phyloP scores from a whole-genome alignment of 179 eudicot species.

The Beta lomatogona region DNA sequence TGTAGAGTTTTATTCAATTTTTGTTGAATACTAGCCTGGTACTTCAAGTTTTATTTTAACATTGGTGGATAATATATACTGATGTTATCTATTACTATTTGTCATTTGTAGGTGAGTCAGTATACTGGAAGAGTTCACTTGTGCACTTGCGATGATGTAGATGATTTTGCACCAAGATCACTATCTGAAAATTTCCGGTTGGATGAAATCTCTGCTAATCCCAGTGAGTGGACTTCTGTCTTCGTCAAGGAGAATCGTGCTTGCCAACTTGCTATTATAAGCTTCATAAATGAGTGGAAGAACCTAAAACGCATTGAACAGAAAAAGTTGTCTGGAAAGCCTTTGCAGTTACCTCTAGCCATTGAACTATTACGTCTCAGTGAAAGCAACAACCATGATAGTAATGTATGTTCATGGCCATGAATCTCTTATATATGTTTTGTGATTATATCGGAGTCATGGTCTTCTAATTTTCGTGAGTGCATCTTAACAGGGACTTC shows the following conservation, averaged over 20 bases:
- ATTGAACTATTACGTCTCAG: conserved; percentile 68
- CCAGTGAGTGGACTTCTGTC: conserved; percentile 29
- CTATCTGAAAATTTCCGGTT: conserved; percentile 73
- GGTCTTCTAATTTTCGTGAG: neutral
- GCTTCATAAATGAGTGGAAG: conserved; percentile 77
- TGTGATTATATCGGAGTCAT: neutral
- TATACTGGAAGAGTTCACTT: conserved; percentile 94
- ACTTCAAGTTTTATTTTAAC: neutral
- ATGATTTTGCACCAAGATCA: conserved; percentile 71
- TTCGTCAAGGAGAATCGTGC: conserved; percentile 49
- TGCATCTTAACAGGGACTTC: conserved; percentile 60
- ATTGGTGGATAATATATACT: neutral
- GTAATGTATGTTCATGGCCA: conserved; percentile 47
- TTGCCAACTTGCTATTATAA: conserved; percentile 53
- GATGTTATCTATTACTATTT: neutral
- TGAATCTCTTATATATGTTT: neutral
- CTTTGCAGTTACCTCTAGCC: conserved; percentile 86
- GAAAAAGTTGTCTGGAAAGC: conserved; percentile 69
- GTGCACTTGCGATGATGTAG: conserved; percentile 64
- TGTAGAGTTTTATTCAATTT: neutral
- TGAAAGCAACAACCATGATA: conserved; percentile 75
- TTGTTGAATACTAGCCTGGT: neutral
- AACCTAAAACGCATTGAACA: conserved; percentile 66
- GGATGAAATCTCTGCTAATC: conserved; percentile 60
- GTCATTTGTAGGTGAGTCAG: conserved; percentile 68